Evolutionary conservation across 1,284 basidiomycete species (phyloP).

Genomic region (Termitomyces sp.): DNA sequence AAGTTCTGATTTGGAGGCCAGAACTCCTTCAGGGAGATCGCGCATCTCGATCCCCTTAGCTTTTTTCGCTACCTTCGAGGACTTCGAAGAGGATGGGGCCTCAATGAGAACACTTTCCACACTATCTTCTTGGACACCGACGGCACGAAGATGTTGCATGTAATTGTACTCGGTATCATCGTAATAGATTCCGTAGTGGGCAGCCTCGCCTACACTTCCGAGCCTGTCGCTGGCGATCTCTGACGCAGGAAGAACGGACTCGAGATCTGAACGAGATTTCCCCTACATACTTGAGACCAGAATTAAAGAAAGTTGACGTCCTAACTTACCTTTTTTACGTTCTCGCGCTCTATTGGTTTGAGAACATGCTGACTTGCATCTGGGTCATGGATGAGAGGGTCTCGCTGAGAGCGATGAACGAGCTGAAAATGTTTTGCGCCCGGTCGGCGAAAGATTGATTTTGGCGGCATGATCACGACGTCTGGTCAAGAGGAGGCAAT

Average conservation of each 20-base stretch:
- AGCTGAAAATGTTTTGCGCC: slow-evolving; percentile 93
- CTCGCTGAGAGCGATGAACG: slow-evolving; percentile 93
- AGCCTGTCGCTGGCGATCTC: slow-evolving; percentile 49
- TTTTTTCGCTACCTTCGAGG: slow-evolving; percentile 30
- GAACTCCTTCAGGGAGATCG: slow-evolving; percentile 64
- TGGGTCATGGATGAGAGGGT: slow-evolving; percentile 92
- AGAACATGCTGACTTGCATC: slow-evolving; percentile 88
- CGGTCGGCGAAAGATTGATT: slow-evolving; percentile 87
- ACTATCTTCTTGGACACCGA: slow-evolving; percentile 71
- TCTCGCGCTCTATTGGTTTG: slow-evolving; percentile 73
- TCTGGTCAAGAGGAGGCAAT: slow-evolving; percentile 14
- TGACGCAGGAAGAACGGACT: slow-evolving; percentile 52
- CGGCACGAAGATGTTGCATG: slow-evolving; percentile 89
- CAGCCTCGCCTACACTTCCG: slow-evolving; percentile 78
- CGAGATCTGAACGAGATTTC: slow-evolving; percentile 73
- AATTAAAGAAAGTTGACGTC: slow-evolving; percentile 12
- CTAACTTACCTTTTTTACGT: slow-evolving; percentile 56
- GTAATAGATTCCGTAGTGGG: slow-evolving; percentile 89
- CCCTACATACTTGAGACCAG: slow-evolving; percentile 41
- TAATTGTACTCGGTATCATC: slow-evolving; percentile 99
- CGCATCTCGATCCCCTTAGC: slow-evolving; percentile 37
- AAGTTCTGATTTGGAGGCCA: slow-evolving; percentile 72
- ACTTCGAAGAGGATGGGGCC: slow-evolving; percentile 44
- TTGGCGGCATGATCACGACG: slow-evolving; percentile 52
- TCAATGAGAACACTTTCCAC: slow-evolving; percentile 75